Evolutionary conservation across 2,329 filamentous ascomycete genomes (phyloP).

Genomic region (Tolypocladium pustulatum): DNA sequence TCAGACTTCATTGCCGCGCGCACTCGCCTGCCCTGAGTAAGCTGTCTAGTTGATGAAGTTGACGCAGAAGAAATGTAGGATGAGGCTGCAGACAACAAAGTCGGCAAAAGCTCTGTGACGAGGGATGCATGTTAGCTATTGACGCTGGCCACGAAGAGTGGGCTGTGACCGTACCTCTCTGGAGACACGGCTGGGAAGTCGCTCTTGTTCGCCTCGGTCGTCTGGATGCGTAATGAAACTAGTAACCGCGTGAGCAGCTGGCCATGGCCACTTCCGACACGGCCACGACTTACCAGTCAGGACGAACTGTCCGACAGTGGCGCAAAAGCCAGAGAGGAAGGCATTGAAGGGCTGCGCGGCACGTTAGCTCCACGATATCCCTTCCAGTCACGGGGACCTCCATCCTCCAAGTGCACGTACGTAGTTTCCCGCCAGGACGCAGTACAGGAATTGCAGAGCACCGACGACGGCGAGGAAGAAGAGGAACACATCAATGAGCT

Average conservation of each 20-base stretch:
- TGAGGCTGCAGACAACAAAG: slow-evolving; percentile 86
- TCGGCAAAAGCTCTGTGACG: slow-evolving; percentile 77
- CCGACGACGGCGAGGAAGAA: slow-evolving; percentile 76
- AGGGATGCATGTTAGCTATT: slow-evolving; percentile 8
- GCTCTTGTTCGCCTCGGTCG: slow-evolving; percentile 67
- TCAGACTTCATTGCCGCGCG: neutral
- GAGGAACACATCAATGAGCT: slow-evolving; percentile 88
- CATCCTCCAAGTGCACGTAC: slow-evolving; percentile 46
- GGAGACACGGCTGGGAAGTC: slow-evolving; percentile 70
- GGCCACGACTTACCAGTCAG: slow-evolving; percentile 58
- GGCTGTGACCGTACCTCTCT: slow-evolving; percentile 50
- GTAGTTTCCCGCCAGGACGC: slow-evolving; percentile 84
- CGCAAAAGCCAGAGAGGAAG: slow-evolving; percentile 89
- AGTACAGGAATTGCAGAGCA: slow-evolving; percentile 88
- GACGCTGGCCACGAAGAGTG: no score
- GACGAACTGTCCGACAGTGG: slow-evolving; percentile 95
- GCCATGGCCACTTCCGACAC: neutral
- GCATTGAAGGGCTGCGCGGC: slow-evolving; percentile 85
- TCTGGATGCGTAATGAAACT: slow-evolving; percentile 82
- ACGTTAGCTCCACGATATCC: slow-evolving; percentile 7
- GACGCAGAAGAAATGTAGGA: slow-evolving; percentile 97
- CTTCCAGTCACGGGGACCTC: neutral
- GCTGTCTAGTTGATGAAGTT: slow-evolving; percentile 93
- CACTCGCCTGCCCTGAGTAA: neutral
- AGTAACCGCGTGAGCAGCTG: slow-evolving; percentile 3